phyloP scores from a whole-genome alignment of 2,329 filamentous ascomycete species.

The Fusarium scirpi region DNA sequence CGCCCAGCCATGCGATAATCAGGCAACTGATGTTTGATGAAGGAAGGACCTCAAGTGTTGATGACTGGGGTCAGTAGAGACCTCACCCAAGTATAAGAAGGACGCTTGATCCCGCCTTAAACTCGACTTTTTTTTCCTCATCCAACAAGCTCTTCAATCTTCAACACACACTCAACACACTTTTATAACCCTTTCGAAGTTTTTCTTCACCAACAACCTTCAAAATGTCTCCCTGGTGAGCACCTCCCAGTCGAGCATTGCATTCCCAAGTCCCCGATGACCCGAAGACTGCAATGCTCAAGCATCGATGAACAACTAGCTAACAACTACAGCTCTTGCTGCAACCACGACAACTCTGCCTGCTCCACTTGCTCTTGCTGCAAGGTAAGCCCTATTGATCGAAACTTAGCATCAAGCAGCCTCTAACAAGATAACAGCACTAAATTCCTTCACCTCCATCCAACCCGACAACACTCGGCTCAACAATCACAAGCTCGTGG shows the following conservation, averaged over 20 bases:
- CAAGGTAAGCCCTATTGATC: constrained; percentile 27
- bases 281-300: constrained; percentile 1
- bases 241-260: background rate
- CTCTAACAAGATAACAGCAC: constrained; percentile 40
- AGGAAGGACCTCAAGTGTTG: constrained; percentile 4
- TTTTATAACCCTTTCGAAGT: constrained; percentile 42
- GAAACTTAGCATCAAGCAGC: background rate
- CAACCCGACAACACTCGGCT: constrained; percentile 27
- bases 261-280: background rate
- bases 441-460: constrained; percentile 41
- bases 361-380: constrained; percentile 47
- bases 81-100: constrained; percentile 44
- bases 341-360: constrained; percentile 39
- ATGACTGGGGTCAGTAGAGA: constrained; percentile 25
- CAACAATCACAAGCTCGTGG: constrained; percentile 12
- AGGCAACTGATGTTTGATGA: constrained; percentile 35
- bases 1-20: constrained; percentile 39
- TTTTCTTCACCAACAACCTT: constrained; percentile 43
- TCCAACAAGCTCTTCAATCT: constrained; percentile 42
- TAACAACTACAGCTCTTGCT: constrained; percentile 39
- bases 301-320: background rate
- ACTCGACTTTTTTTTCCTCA: constrained; percentile 34
- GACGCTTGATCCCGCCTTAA: constrained; percentile 30
- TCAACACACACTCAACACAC: constrained; percentile 34
- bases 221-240: constrained; percentile 50